phyloP scores from a whole-genome alignment of 768 basidiomycete genomes.

The Suillus ampliporus region DNA sequence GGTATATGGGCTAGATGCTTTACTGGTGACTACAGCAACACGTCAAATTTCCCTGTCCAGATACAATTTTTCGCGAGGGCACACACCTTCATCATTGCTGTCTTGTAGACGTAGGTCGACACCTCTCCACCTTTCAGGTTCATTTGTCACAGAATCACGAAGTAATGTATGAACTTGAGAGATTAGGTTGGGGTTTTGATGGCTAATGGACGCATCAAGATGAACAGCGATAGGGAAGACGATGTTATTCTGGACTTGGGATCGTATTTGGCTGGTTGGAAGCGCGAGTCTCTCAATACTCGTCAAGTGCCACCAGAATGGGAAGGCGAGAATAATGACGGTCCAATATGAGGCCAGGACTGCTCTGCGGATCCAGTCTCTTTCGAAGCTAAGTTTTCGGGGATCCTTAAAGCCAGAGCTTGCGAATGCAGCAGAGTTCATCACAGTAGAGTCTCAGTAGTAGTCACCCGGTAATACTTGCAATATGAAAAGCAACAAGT shows the following conservation, averaged over 20 bases:
- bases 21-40: constrained; percentile 19
- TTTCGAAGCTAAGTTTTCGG: constrained; percentile 58
- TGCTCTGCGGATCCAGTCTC: constrained; percentile 51
- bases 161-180: constrained; percentile 37
- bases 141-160: constrained; percentile 20
- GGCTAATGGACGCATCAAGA: constrained; percentile 39
- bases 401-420: constrained; percentile 47
- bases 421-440: constrained; percentile 23
- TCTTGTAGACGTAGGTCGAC: constrained; percentile 43
- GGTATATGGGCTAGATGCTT: constrained; percentile 25
- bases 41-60: constrained; percentile 14
- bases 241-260: constrained; percentile 52
- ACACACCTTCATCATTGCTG: constrained; percentile 42
- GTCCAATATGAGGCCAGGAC: constrained; percentile 82
- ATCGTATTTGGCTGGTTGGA: constrained; percentile 63
- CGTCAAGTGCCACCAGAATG: constrained; percentile 94
- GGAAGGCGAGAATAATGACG: constrained; percentile 76
- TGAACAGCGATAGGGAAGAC: constrained; percentile 49
- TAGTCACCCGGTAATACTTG: neutral
- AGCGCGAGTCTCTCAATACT: constrained; percentile 84
- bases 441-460: constrained; percentile 11
- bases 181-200: constrained; percentile 10
- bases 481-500: neutral
- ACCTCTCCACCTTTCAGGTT: constrained; percentile 48
- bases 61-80: constrained; percentile 4